Conservation (phyloP, 805 yeast genomes). For the Candida ascalaphidarum region DNA sequence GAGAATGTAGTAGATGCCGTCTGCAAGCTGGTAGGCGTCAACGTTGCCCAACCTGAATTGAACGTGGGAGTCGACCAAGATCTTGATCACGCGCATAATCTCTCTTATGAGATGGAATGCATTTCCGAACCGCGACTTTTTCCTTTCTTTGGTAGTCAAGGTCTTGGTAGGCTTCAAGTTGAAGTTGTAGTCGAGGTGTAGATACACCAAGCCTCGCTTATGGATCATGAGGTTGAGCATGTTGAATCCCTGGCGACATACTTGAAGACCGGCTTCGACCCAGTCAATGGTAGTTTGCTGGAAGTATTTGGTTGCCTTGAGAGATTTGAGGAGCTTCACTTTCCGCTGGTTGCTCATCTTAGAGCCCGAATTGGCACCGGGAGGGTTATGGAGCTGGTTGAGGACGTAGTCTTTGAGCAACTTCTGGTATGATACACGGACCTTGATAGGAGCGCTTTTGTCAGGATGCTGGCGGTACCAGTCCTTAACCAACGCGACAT, state of each 20-base stretch:
- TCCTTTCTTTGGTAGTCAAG: conserved; percentile 90
- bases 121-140: conserved; percentile 91
- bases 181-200: conserved; percentile 93
- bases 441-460: conserved; percentile 59
- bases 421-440: conserved; percentile 82
- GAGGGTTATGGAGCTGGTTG: conserved; percentile 54
- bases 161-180: conserved; percentile 95
- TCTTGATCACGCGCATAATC: conserved; percentile 71
- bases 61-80: conserved; percentile 89
- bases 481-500: conserved; percentile 72
- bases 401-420: conserved; percentile 68
- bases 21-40: conserved; percentile 92
- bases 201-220: conserved; percentile 80
- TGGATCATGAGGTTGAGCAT: conserved; percentile 88
- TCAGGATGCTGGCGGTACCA: conserved; percentile 75
- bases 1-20: conserved; percentile 82
- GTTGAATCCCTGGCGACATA: conserved; percentile 88
- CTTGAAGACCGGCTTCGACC: conserved; percentile 97
- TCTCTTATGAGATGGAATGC: conserved; percentile 94
- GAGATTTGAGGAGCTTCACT: conserved; percentile 50
- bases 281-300: conserved; percentile 91
- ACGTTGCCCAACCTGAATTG: conserved; percentile 84
- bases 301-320: conserved; percentile 77
- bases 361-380: conserved; percentile 13
- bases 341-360: conserved; percentile 39